A percentile compares a stretch with the other conserved stretches of the same genome.
phyloP scores from a whole-genome alignment of 805 yeast genomes.

The Cyberlindnera americana region DNA sequence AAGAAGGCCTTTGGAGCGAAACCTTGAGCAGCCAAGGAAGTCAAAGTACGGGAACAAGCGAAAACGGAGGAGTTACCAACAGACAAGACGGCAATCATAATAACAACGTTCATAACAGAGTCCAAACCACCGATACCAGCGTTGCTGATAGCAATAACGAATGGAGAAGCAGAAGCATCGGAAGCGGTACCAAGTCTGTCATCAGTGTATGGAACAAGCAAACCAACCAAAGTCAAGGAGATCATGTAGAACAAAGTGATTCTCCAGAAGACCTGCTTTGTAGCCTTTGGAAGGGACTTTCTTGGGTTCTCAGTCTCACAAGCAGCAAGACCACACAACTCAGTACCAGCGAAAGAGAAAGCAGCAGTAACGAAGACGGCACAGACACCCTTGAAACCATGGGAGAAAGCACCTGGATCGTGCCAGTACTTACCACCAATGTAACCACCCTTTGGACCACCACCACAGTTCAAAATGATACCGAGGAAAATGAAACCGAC shows the following conservation, averaged over 20 bases:
- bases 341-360: constrained; percentile 66
- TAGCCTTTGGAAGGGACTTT: constrained; percentile 55
- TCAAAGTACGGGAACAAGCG: constrained; percentile 51
- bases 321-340: constrained; percentile 50
- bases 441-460: constrained; percentile 46
- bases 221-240: constrained; percentile 55
- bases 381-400: constrained; percentile 47
- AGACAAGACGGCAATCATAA: constrained; percentile 54
- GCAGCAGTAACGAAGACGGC: constrained; percentile 61
- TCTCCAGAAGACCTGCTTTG: constrained; percentile 46
- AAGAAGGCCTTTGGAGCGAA: constrained; percentile 45
- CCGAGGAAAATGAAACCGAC: constrained; percentile 56
- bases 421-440: constrained; percentile 44
- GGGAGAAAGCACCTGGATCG: constrained; percentile 60
- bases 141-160: constrained; percentile 58
- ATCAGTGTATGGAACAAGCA: constrained; percentile 54
- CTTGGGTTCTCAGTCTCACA: constrained; percentile 57
- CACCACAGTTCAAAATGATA: constrained; percentile 56
- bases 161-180: constrained; percentile 64
- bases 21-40: constrained; percentile 48
- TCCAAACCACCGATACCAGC: constrained; percentile 56
- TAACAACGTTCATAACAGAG: constrained; percentile 58
- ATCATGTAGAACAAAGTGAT: constrained; percentile 56
- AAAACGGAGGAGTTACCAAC: constrained; percentile 49
- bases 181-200: constrained; percentile 51